A percentile compares a stretch with the other conserved stretches of the same genome.
phyloP scores from a whole-genome alignment of 345 rosid genomes.

The Dipteronia dyeriana region DNA sequence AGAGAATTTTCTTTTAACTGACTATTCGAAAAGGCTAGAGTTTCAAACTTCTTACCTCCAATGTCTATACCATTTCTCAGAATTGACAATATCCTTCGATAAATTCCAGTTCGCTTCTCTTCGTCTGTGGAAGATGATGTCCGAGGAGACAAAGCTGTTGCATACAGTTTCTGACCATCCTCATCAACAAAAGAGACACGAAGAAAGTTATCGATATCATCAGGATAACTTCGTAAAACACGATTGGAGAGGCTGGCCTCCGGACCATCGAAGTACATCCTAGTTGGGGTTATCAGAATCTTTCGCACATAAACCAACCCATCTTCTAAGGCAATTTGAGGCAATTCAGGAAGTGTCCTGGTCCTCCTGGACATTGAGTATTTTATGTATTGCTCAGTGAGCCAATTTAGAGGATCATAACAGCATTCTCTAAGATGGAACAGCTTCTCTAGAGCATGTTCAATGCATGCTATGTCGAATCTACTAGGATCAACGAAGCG shows the following conservation, averaged over 20 bases:
- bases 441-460: slow-evolving; percentile 43
- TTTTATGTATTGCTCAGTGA: slow-evolving; percentile 30
- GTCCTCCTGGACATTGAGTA: slow-evolving; percentile 17
- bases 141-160: slow-evolving; percentile 37
- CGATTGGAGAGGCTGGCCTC: slow-evolving; percentile 53
- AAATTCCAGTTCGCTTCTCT: slow-evolving; percentile 34
- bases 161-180: slow-evolving; percentile 40
- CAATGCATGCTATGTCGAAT: slow-evolving; percentile 20
- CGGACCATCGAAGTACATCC: slow-evolving; percentile 48
- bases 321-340: slow-evolving; percentile 30
- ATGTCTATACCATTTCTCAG: too few relatives aligned
- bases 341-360: slow-evolving; percentile 18
- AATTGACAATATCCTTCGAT: too few relatives aligned
- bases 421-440: slow-evolving; percentile 48
- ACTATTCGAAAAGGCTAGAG: slow-evolving; percentile 56
- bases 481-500: slow-evolving; percentile 35
- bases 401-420: slow-evolving; percentile 48
- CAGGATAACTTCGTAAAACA: slow-evolving; percentile 35
- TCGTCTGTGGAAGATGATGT: slow-evolving; percentile 22
- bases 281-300: slow-evolving; percentile 51
- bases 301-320: slow-evolving; percentile 47
- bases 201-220: slow-evolving; percentile 41
- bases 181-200: too few relatives aligned
- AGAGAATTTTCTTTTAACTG: slow-evolving; percentile 57
- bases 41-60: too few relatives aligned